Base-by-base conservation (phyloP, 75 land plant genomes). In the Cupressus sempervirens region DNA sequence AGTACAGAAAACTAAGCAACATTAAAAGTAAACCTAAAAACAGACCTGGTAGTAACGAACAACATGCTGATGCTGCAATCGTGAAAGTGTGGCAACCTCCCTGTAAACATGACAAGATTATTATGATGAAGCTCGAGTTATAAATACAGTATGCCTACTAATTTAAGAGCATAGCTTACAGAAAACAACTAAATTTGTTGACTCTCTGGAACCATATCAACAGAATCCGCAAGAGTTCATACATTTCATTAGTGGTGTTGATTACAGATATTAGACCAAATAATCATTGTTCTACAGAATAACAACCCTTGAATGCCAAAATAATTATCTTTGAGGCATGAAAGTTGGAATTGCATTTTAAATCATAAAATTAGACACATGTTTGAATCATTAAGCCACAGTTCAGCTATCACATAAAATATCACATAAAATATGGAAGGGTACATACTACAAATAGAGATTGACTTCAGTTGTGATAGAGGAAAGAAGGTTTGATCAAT, bases 11-110 rank as follows among this genome's bases (percentile, higher is more conserved):
- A 13, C 15, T 50, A 50, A 50, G 3, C 52, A 73, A 72, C 26
- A n/a, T 29, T 82, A 15, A 35, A n/a, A 40, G 35, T 50, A 83
- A 65, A 16, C 67, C 35, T 50, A 76, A 87, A 82, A 82, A 43
- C 73, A 73, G 40, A 94, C 99, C 95, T 97, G 99, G 83, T 96
- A 97, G 82, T 97, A 97, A 45, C 99, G 98, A 52, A 97, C 99
- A 89, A 97, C 96, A 89, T 97, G 98, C n/a, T 93, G 98, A 92
- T 97, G 99, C 83, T 97, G 99, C 88, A 97, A 87, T 43, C 98
- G 91, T 14, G 99, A 93, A 83, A 97, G 94, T 18, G 99, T 97
- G 18, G 99, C 97, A 23, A 97, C 99, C 88, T 97, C 99, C 93
- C 99, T 97, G 87, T 54, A 87, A 87, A 26, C 4, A 85, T 36